Evolutionary conservation across 257 asterid genomes (phyloP).

Genomic region (Solanum medicagineum): DNA sequence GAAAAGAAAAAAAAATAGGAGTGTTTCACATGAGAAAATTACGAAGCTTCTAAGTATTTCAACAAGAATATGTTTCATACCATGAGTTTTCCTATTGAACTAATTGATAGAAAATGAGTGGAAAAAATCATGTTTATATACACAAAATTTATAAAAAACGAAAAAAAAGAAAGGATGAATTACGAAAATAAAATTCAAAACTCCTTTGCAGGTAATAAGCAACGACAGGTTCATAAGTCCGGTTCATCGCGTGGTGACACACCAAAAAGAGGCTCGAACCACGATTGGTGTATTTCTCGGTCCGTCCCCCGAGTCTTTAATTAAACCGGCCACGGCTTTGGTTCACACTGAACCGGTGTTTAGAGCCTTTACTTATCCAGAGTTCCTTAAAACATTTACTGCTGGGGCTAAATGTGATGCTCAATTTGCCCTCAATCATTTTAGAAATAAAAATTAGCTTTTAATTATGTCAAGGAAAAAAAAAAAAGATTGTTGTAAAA

Average conservation of each 20-base stretch:
- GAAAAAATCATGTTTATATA: no score
- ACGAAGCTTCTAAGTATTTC: no score
- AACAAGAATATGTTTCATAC: no score
- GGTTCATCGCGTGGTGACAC: conserved; percentile 47
- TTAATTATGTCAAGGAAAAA: background rate
- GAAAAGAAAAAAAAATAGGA: no score
- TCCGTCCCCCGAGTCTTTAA: background rate
- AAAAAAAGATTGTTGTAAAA: background rate
- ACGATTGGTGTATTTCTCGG: background rate
- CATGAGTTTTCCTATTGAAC: no score
- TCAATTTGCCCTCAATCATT: background rate
- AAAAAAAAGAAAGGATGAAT: no score
- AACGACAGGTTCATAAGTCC: conserved; percentile 39
- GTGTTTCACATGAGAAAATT: no score
- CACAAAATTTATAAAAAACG: no score
- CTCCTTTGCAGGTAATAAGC: conserved; percentile 35
- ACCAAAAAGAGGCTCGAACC: conserved; percentile 9
- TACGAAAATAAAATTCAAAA: background rate
- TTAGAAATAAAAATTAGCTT: background rate
- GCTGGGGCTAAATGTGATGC: background rate
- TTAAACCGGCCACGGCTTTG: background rate
- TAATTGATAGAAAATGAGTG: no score
- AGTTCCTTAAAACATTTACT: background rate
- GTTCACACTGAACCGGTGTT: background rate
- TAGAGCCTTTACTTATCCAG: background rate